phyloP scores from a whole-genome alignment of 352 stramenopile genomes.

The Phytophthora crassamura region DNA sequence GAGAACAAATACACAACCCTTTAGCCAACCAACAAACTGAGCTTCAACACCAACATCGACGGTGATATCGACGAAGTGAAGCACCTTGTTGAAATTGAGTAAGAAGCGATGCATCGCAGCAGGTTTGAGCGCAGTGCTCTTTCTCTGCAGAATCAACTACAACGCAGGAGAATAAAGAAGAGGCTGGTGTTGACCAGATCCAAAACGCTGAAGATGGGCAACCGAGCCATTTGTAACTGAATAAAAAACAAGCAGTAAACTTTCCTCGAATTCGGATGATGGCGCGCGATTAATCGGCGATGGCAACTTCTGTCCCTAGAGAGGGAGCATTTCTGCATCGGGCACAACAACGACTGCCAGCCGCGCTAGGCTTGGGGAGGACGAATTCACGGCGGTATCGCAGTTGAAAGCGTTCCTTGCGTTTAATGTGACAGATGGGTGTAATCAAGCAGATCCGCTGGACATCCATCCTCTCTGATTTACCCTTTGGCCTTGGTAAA shows the following conservation, averaged over 20 bases:
- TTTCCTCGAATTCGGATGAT: conserved; percentile 27
- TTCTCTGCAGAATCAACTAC: not conserved
- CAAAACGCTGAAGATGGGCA: conserved; percentile 14
- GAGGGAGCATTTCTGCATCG: conserved; percentile 18
- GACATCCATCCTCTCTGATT: too few relatives aligned
- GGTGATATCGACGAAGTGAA: too few relatives aligned
- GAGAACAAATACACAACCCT: conserved; percentile 5
- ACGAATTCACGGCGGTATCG: conserved; percentile 12
- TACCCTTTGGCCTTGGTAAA: too few relatives aligned
- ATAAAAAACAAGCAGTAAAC: conserved; percentile 2
- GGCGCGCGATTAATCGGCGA: conserved; percentile 18
- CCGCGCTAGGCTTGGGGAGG: conserved; percentile 18
- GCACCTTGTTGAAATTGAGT: conserved; percentile 2
- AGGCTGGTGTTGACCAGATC: not conserved
- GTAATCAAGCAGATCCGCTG: too few relatives aligned
- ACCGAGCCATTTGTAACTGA: conserved; percentile 13
- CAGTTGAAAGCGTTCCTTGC: conserved; percentile 17
- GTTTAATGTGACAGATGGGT: too few relatives aligned
- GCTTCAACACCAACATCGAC: not conserved
- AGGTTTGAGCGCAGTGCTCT: not conserved
- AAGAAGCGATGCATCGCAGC: not conserved
- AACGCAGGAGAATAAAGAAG: conserved; percentile 2
- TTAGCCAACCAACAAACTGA: not conserved
- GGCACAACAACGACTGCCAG: conserved; percentile 7
- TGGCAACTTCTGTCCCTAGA: conserved; percentile 27